phyloP scores from a whole-genome alignment of 305 asterid species.

The Solanum chacoense region DNA sequence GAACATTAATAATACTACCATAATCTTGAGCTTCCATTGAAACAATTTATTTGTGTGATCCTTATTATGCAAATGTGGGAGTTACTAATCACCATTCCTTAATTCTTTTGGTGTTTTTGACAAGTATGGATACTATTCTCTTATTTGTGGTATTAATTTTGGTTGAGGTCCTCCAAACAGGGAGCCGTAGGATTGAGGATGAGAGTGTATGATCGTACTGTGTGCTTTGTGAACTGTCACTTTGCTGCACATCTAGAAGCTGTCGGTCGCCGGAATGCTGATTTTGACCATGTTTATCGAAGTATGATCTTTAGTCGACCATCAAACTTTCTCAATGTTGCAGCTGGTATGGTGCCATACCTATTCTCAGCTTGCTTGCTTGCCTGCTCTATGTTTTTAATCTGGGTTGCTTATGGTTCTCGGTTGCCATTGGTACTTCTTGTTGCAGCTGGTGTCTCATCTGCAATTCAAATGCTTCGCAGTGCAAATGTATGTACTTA shows the following conservation, averaged over 20 bases:
- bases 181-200: constrained; percentile 98
- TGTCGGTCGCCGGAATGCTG: constrained; percentile 82
- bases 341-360: constrained; percentile 59
- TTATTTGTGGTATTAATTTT: constrained; percentile 1
- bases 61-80: neutral
- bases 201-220: constrained; percentile 67
- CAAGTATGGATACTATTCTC: neutral
- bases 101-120: neutral
- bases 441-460: constrained; percentile 68
- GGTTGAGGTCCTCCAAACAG: constrained; percentile 31
- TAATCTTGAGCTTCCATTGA: neutral
- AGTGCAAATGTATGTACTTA: constrained; percentile 53
- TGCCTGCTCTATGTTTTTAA: constrained; percentile 38
- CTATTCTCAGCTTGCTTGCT: constrained; percentile 39
- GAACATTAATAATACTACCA: neutral
- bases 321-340: constrained; percentile 44
- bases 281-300: constrained; percentile 87
- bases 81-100: neutral
- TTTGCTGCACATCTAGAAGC: constrained; percentile 98
- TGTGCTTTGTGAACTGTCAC: constrained; percentile 96
- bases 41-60: neutral
- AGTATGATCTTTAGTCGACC: constrained; percentile 82
- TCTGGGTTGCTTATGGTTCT: constrained; percentile 31
- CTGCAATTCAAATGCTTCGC: constrained; percentile 68
- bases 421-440: constrained; percentile 48